Conservation (phyloP, 257 asterid species). For the Nicotiana benthamiana region DNA sequence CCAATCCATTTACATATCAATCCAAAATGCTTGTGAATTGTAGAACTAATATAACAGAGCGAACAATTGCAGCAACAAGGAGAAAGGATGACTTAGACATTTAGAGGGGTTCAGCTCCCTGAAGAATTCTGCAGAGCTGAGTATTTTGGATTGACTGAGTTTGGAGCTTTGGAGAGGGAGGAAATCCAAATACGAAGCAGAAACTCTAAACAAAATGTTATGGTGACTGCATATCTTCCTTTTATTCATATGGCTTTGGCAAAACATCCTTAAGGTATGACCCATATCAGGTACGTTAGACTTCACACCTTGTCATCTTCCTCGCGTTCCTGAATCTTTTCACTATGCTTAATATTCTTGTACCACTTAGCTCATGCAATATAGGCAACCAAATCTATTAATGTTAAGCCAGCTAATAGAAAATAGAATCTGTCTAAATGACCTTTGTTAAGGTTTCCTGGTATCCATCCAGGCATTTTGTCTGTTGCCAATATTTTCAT, state of each 20-base stretch:
- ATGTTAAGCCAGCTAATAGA: constrained; percentile 71
- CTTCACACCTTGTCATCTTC: constrained; percentile 28
- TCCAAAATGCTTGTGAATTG: neutral
- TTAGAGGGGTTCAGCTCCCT: neutral
- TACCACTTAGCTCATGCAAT: constrained; percentile 69
- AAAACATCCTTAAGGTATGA: neutral
- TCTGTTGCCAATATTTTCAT: constrained; percentile 67
- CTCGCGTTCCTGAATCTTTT: constrained; percentile 22
- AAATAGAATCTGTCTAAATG: constrained; percentile 78
- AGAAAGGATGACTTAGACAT: neutral
- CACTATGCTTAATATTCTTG: constrained; percentile 46
- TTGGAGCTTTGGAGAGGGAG: neutral
- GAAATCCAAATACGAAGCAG: neutral
- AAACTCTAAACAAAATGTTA: constrained; percentile 3
- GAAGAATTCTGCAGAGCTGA: neutral
- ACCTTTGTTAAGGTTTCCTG: constrained; percentile 78
- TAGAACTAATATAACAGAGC: neutral
- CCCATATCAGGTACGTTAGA: constrained; percentile 10
- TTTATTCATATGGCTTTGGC: neutral
- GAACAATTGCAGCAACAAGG: neutral
- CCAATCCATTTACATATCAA: constrained; percentile 5
- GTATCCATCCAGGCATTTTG: constrained; percentile 91
- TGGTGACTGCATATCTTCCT: neutral
- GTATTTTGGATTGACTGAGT: neutral
- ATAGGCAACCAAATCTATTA: constrained; percentile 51